These are phyloP conservation scores for Daldinia grandis DNA, from an alignment of 495 filamentous ascomycete genomes.

Conservation along the genomic window DNA sequence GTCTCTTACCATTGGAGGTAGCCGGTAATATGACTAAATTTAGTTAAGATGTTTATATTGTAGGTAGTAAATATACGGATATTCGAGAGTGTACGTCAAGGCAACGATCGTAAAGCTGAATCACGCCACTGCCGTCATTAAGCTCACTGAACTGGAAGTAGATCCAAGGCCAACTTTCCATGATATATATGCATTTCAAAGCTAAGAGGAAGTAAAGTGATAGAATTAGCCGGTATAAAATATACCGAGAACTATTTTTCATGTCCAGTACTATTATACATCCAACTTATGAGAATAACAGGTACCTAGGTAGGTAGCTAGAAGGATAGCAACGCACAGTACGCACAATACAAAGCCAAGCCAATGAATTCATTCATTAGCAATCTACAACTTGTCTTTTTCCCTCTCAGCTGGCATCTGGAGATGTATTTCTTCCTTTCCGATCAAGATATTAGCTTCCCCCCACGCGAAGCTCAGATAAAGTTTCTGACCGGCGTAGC, in stretches of 20 bases:
- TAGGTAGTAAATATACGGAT: not conserved
- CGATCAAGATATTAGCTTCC: not conserved
- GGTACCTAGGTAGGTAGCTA: too few species aligned
- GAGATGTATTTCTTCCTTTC: not conserved
- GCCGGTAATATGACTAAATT: not conserved
- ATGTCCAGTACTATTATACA: not conserved
- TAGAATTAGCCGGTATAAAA: too few species aligned
- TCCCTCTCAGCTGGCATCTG: not conserved
- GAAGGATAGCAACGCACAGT: not conserved
- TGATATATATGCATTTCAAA: too few species aligned
- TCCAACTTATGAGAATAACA: not conserved
- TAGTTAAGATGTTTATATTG: not conserved
- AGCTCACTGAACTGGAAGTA: too few species aligned
- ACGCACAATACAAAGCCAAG: not conserved
- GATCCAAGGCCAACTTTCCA: too few species aligned
- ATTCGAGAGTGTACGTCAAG: not conserved
- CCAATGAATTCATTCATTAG: not conserved
- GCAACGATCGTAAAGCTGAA: not conserved
- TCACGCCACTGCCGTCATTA: not conserved
- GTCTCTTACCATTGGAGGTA: not conserved
- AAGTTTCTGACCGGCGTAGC: conserved; percentile 30
- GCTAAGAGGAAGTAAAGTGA: too few species aligned
- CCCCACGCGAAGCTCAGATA: conserved; percentile 24
- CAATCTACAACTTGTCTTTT: not conserved
- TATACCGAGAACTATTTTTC: not conserved